Conservation (phyloP, 371 early-diverging fungal genomes). For the Enterospora canceri region DNA sequence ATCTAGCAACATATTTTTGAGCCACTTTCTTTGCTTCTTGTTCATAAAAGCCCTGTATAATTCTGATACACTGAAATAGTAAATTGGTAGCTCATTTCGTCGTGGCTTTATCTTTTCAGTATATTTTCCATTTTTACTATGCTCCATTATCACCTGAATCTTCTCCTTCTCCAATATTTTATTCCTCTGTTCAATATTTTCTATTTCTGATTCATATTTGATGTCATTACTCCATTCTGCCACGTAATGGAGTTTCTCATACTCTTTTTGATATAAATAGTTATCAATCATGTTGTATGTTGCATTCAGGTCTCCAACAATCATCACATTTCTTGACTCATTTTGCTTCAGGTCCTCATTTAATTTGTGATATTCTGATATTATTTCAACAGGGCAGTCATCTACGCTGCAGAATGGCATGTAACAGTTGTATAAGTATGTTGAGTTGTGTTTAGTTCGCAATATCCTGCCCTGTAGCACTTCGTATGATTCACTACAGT, state of each 20-base stretch:
- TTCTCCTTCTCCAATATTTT: background rate
- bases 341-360: conserved; percentile 49
- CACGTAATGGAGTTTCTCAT: conserved; percentile 1
- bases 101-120: conserved; percentile 5
- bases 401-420: conserved; percentile 63
- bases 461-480: conserved; percentile 62
- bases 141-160: background rate
- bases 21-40: conserved; percentile 62
- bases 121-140: background rate
- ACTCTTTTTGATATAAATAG: conserved; percentile 58
- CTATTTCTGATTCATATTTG: background rate
- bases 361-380: conserved; percentile 11
- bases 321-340: conserved; percentile 58
- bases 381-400: conserved; percentile 60
- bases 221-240: background rate
- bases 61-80: conserved; percentile 59
- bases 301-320: conserved; percentile 67
- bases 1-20: conserved; percentile 59
- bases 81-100: conserved; percentile 55
- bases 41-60: conserved; percentile 60
- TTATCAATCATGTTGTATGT: conserved; percentile 65
- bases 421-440: conserved; percentile 67
- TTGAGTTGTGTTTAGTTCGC: conserved; percentile 65
- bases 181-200: background rate
- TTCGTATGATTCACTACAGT: conserved; percentile 54